Evolutionary conservation across 768 basidiomycete genomes (phyloP), one percentile per base, ranked within the genome.

Genomic region (Boletus fagicola): DNA sequence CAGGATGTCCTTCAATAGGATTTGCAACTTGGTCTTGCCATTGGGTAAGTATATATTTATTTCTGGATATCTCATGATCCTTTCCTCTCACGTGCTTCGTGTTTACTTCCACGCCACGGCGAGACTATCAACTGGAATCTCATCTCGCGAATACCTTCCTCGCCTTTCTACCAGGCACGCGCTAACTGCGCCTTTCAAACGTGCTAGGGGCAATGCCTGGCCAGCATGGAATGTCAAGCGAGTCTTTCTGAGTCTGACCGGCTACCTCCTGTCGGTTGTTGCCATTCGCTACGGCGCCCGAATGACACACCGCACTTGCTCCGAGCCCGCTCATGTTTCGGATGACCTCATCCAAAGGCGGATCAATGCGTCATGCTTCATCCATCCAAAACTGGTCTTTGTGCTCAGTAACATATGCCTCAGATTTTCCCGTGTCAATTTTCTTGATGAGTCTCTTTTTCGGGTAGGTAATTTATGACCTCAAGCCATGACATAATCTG

Each of bases 281-380:
- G 49, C 31, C 28, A 44, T 51, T 38, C 36, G 38, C 48, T 18
- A 48, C 49, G 13, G 35, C 24, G 40, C 40, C 28, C 44, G n/a
- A 45, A 24, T 24, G 28, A 31, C 31, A 28, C 13, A n/a, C 39
- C 56, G 54, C 36, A 35, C 49, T 66, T 46, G 40, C 20, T 44
- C 64, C n/a, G n/a, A n/a, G n/a, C n/a, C n/a, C 62, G 46, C 18
- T 38, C 51, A 12, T 58, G 51, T 50, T 60, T 65, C 53, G 55
- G 38, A 30, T 51, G 50, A 57, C 35, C 48, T 53, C 58, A 54
- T 47, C 18, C 51, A 33, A 13, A 11, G 24, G 20, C 40, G 26
- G 55, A 47, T 58, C 48, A 48, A 28, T 52, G 50, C 44, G 38
- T 51, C 43, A 51, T 53, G 48, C 15, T 30, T 53, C 46, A 46